Percentiles rank a stretch among this genome's conserved stretches.
phyloP scores from a whole-genome alignment of 2,329 filamentous ascomycete genomes.

The Orbilia blumenaviensis region DNA sequence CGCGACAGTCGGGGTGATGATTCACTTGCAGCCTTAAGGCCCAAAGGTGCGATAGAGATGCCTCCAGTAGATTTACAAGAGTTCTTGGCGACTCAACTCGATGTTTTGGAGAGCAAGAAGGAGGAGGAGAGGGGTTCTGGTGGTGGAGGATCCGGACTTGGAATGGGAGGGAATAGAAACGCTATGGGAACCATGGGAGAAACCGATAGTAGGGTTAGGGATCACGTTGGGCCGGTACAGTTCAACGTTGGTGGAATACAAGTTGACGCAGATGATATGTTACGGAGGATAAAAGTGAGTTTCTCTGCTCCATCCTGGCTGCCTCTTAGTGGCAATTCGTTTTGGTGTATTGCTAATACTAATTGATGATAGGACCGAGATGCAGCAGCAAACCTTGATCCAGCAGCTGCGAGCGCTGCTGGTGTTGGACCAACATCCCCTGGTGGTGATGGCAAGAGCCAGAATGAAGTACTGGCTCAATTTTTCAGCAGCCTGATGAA shows the following conservation, averaged over 20 bases:
- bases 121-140: slow-evolving; percentile 64
- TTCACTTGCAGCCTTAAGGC: slow-evolving; percentile 66
- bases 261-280: slow-evolving; percentile 92
- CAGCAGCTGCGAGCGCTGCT: slow-evolving; percentile 13
- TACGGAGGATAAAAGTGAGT: slow-evolving; percentile 81
- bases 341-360: slow-evolving; percentile 55
- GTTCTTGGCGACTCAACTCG: slow-evolving; percentile 79
- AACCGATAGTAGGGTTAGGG: slow-evolving; percentile 65
- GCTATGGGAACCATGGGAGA: slow-evolving; percentile 60
- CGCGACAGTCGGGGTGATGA: slow-evolving; percentile 74
- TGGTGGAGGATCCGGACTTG: slow-evolving; percentile 48
- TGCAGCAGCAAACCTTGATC: slow-evolving; percentile 58
- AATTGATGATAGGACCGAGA: slow-evolving; percentile 61
- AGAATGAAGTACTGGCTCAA: slow-evolving; percentile 69
- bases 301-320: not conserved
- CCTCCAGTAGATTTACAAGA: slow-evolving; percentile 77
- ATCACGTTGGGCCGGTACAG: slow-evolving; percentile 92
- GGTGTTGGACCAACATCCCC: slow-evolving; percentile 57
- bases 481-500: slow-evolving; percentile 71
- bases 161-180: slow-evolving; percentile 55
- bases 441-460: slow-evolving; percentile 62
- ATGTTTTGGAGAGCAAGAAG: slow-evolving; percentile 75
- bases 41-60: slow-evolving; percentile 67
- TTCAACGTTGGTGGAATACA: slow-evolving; percentile 99
- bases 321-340: not conserved